phyloP scores from a whole-genome alignment of 2,329 filamentous ascomycete genomes.

The Colletotrichum sp. region DNA sequence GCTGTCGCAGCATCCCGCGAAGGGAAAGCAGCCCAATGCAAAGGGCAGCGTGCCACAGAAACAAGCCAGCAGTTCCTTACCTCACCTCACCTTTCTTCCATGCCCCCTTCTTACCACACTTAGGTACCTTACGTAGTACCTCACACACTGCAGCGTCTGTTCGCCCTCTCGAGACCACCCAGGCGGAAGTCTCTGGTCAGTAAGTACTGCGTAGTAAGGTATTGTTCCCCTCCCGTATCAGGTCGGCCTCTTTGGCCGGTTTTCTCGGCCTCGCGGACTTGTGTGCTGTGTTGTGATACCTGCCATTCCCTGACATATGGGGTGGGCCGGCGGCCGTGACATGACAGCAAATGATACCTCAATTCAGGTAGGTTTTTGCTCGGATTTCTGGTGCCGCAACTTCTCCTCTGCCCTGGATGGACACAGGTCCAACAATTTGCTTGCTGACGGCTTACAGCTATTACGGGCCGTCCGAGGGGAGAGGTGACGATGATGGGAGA shows the following conservation, averaged over 20 bases:
- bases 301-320: not conserved
- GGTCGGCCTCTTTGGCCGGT: not conserved
- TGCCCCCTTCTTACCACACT: not conserved
- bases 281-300: not conserved
- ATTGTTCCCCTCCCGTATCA: not conserved
- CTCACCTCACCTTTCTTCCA: not conserved
- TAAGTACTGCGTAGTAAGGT: too few species aligned
- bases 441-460: not conserved
- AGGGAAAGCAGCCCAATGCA: constrained; percentile 2
- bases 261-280: not conserved
- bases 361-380: not conserved
- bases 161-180: not conserved
- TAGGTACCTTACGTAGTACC: not conserved
- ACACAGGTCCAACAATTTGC: not conserved
- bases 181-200: not conserved
- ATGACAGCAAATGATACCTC: not conserved
- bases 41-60: not conserved
- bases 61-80: not conserved
- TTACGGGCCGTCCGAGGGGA: not conserved
- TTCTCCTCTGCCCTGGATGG: not conserved
- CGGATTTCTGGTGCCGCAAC: not conserved
- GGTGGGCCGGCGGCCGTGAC: not conserved
- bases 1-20: constrained; percentile 7
- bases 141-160: not conserved
- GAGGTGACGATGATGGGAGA: not conserved